Evolutionary conservation across 2,329 filamentous ascomycete genomes (phyloP), one percentile per base, ranked within the genome.

Genomic region (Diaporthe vaccinii): DNA sequence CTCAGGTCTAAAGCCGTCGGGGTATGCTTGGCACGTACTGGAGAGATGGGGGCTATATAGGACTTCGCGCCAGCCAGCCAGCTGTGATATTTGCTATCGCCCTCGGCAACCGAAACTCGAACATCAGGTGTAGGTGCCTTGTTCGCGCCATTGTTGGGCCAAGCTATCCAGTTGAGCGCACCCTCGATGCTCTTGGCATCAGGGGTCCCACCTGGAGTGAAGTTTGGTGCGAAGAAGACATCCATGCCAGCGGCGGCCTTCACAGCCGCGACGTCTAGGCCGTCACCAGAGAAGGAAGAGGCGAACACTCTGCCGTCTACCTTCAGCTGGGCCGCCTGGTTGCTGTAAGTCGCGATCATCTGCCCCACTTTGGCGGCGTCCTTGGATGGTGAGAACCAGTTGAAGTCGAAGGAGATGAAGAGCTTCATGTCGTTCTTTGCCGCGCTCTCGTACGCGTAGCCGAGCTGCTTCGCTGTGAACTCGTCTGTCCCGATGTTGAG

Each of bases 361-460:
- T 82, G 78, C 1, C 87, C 87, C 28, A 87, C 84, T 17, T 80
- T 81, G 17, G 80, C 80, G 2, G 84, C 84, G 58, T 87, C 80
- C 9, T 80, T 75, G 17, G 75, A 14, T 10, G 74, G 28, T 22
- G 75, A 70, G 36, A 73, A 76, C 73, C 74, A 76, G 70, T 76
- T 75, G 65, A 76, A 76, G 61, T 90, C 89, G 77, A 90, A 91
- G 1, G 88, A 90, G 77, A 91, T 85, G 75, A 90, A 89, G n/a
- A 90, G 86, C 73, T 89, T 88, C 84, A 90, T 88, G 67, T 82
- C 84, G 41, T 85, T 84, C 12, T 82, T 82, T 22, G 84, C 83
- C 6, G 88, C 87, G 1, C 87, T 87, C 25, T 86, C 81, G 75
- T 89, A 90, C 0, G 88, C 88, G 58, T 83, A 85, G 2, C 78